Evolutionary conservation across 257 asterid species (phyloP).

Genomic region (Ilex asprella): DNA sequence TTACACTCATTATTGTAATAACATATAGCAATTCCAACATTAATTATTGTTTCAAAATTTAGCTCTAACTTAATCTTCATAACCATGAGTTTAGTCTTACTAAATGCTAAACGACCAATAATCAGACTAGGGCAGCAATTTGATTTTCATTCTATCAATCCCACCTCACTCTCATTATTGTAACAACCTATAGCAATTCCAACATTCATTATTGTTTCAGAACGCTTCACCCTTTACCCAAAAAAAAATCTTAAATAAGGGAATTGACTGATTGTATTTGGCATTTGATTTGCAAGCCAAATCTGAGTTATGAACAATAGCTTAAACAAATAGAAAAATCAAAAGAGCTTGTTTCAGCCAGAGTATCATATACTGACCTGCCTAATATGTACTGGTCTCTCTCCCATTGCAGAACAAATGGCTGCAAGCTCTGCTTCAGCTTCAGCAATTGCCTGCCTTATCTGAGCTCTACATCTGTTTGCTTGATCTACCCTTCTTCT

Average conservation of each 20-base stretch:
- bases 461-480: constrained; percentile 81
- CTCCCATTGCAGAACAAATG: constrained; percentile 91
- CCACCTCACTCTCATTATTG: neutral
- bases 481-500: constrained; percentile 95
- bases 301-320: neutral
- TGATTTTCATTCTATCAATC: neutral
- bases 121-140: neutral
- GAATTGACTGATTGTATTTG: no score
- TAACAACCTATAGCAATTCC: neutral
- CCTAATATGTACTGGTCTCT: constrained; percentile 84
- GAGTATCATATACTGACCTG: constrained; percentile 44
- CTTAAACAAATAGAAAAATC: no score
- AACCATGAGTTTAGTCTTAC: neutral
- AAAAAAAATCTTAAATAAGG: no score
- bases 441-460: constrained; percentile 96
- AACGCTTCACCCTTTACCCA: neutral
- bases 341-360: neutral
- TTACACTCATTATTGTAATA: neutral
- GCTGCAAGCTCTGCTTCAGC: constrained; percentile 97
- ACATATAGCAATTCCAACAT: neutral
- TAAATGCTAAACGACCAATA: neutral
- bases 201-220: neutral
- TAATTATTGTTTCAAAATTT: neutral
- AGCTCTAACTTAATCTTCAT: neutral
- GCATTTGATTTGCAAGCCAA: neutral